Conservation (phyloP, 179 eudicot genomes). For the Amaranthus tricolor region DNA sequence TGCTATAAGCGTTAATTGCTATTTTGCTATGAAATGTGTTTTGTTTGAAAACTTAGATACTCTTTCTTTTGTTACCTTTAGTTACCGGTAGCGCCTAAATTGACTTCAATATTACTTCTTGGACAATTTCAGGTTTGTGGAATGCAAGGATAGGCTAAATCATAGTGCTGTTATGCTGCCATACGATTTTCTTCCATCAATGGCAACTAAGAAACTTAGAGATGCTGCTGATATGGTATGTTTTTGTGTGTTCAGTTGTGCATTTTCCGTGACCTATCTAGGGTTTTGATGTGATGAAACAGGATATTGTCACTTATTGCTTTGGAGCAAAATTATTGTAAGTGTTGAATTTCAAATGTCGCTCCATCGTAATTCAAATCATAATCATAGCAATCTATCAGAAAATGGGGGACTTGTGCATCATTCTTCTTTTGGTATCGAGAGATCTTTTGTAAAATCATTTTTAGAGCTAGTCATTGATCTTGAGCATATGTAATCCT, state of each 20-base stretch:
- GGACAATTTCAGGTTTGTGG: slow-evolving; percentile 70
- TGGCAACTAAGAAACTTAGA: slow-evolving; percentile 83
- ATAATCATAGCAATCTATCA: background rate
- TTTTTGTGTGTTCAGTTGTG: slow-evolving; percentile 10
- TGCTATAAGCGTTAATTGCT: background rate
- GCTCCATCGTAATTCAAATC: background rate
- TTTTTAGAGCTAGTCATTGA: background rate
- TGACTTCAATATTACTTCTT: slow-evolving; percentile 14
- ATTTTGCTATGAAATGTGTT: background rate
- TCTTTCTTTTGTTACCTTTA: background rate
- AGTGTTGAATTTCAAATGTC: background rate
- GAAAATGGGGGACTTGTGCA: background rate
- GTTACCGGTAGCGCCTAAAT: background rate
- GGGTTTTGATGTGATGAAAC: background rate
- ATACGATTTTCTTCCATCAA: slow-evolving; percentile 82
- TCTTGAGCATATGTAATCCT: background rate
- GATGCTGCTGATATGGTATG: slow-evolving; percentile 77
- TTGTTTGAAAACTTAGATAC: background rate
- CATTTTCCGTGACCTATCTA: background rate
- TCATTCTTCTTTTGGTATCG: background rate
- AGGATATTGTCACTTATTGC: slow-evolving; percentile 5
- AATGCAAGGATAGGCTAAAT: slow-evolving; percentile 91
- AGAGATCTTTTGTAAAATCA: background rate
- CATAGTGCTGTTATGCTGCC: slow-evolving; percentile 66
- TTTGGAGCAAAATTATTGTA: background rate